Conservation (phyloP, 78 protist species). For the Mastigamoeba balamuthi region DNA sequence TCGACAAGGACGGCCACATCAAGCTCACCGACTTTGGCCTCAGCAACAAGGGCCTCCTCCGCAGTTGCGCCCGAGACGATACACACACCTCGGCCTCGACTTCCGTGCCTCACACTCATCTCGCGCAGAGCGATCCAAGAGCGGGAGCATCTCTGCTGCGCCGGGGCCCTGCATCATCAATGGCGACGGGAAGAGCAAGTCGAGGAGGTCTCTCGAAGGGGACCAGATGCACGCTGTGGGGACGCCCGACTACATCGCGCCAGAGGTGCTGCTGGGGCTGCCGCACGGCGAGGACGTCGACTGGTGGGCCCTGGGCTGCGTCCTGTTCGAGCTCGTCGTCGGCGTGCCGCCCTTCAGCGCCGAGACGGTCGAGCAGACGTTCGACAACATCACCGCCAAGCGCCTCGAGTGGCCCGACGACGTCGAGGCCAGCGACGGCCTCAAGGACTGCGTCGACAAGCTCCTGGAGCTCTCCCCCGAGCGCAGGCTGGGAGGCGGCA, state of each 20-base stretch:
- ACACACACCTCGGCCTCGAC: not conserved
- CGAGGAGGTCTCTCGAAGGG: too few relatives aligned
- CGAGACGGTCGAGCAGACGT: constrained; percentile 39
- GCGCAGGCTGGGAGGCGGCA: constrained; percentile 24
- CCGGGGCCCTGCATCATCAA: too few relatives aligned
- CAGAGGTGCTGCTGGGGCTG: constrained; percentile 80
- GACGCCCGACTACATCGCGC: constrained; percentile 95
- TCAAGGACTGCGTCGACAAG: constrained; percentile 35
- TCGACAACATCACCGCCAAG: constrained; percentile 38
- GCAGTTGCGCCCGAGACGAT: not conserved
- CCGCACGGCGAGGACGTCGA: constrained; percentile 56
- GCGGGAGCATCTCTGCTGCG: too few relatives aligned
- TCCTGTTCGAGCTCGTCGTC: constrained; percentile 33
- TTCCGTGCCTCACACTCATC: constrained; percentile 14
- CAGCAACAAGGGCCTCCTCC: constrained; percentile 25
- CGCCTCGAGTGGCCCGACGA: constrained; percentile 40
- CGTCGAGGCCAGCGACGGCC: constrained; percentile 31
- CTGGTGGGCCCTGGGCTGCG: constrained; percentile 53
- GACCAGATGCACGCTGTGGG: constrained; percentile 53
- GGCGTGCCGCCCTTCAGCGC: constrained; percentile 47
- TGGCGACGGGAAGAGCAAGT: too few relatives aligned
- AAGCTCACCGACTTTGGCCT: constrained; percentile 57
- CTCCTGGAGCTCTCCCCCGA: constrained; percentile 34
- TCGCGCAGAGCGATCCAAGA: too few relatives aligned
- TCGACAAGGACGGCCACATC: constrained; percentile 50